Evolutionary conservation across 306 rosid genomes (phyloP).

Genomic region (Abrus pulchellus): DNA sequence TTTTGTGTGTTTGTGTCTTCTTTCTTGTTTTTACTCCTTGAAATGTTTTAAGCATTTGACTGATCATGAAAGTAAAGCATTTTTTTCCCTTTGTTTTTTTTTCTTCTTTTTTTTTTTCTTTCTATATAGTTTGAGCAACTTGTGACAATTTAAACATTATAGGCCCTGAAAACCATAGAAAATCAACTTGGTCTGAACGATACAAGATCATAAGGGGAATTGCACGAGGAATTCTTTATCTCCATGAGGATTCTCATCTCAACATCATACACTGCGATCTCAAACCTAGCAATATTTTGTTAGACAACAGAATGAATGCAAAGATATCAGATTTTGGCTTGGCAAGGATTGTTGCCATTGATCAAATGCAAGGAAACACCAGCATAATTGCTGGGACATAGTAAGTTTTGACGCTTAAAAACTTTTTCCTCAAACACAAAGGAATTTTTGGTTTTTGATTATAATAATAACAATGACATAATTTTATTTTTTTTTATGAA

Average conservation of each 20-base stretch:
- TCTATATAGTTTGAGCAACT: background rate
- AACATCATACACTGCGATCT: constrained; percentile 48
- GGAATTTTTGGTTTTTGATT: background rate
- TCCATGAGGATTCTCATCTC: constrained; percentile 47
- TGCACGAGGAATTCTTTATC: background rate
- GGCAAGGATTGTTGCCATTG: constrained; percentile 48
- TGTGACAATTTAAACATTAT: constrained; percentile 4
- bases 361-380: constrained; percentile 50
- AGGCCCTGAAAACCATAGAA: constrained; percentile 29
- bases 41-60: background rate
- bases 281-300: constrained; percentile 46
- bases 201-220: constrained; percentile 48
- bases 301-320: constrained; percentile 42
- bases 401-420: constrained; percentile 36
- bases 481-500: too few species aligned
- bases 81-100: too few species aligned
- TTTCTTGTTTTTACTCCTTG: background rate
- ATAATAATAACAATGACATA: too few species aligned
- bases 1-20: background rate
- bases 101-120: too few species aligned
- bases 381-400: constrained; percentile 52
- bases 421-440: background rate
- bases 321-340: constrained; percentile 52
- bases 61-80: background rate
- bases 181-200: constrained; percentile 44